A percentile compares a stretch with the other conserved stretches of the same genome.
These are phyloP conservation scores for Elaeagnus macrophylla DNA, from an alignment of 306 rosid species.

Conservation along the genomic window DNA sequence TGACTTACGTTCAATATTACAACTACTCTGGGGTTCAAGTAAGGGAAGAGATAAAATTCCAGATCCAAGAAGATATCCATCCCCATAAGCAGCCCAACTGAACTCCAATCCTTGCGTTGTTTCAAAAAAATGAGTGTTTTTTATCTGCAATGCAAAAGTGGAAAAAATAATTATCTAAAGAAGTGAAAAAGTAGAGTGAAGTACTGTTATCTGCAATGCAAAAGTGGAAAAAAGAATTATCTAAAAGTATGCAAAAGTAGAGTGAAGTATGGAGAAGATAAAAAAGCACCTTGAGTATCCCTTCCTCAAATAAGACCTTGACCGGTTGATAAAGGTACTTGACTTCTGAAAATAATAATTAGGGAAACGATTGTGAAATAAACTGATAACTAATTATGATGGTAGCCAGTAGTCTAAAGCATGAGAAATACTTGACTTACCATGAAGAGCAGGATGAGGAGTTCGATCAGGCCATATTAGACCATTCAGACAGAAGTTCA, in stretches of 20 bases:
- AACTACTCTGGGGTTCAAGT: constrained; percentile 56
- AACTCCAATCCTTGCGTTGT: constrained; percentile 73
- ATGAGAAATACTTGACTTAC: constrained; percentile 29
- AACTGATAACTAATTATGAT: constrained; percentile 6
- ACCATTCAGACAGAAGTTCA: constrained; percentile 81
- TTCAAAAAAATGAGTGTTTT: constrained; percentile 59
- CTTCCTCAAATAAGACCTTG: constrained; percentile 50
- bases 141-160: constrained; percentile 43
- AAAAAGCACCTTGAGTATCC: constrained; percentile 49
- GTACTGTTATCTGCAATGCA: constrained; percentile 41
- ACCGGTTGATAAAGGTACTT: constrained; percentile 80
- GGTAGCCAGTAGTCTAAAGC: neutral
- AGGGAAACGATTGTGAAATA: constrained; percentile 8
- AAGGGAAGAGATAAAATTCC: constrained; percentile 52
- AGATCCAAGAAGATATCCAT: constrained; percentile 59
- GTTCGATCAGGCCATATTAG: constrained; percentile 78
- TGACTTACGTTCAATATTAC: constrained; percentile 44
- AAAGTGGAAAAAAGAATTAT: constrained; percentile 14
- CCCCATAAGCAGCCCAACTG: constrained; percentile 70
- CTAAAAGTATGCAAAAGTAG: constrained; percentile 3
- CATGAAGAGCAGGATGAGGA: constrained; percentile 87
- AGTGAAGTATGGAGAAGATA: neutral
- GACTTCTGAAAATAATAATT: constrained; percentile 55
- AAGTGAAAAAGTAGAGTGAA: neutral
- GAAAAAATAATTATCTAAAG: constrained; percentile 8